Evolutionary conservation across 768 basidiomycete species (phyloP).

Genomic region (Tulasnella calospora): DNA sequence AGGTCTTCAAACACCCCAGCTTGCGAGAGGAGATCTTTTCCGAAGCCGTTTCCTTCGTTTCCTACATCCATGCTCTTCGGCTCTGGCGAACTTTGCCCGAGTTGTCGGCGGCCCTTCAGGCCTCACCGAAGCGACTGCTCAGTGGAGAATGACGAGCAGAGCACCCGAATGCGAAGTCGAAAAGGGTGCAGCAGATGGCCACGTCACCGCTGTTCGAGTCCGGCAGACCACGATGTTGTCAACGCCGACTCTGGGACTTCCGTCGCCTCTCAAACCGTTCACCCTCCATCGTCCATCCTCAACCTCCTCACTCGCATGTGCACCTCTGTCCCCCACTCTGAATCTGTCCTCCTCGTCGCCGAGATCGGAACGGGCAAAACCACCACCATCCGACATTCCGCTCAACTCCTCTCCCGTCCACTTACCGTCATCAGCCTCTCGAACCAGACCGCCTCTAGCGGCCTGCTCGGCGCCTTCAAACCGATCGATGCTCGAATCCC

Average conservation of each 20-base stretch:
- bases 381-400: conserved; percentile 80
- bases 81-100: conserved; percentile 41
- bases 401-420: conserved; percentile 63
- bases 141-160: conserved; percentile 64
- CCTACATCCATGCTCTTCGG: conserved; percentile 31
- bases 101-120: conserved; percentile 59
- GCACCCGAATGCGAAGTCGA: conserved; percentile 64
- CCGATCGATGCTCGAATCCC: conserved; percentile 83
- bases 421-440: conserved; percentile 89
- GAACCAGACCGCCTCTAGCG: conserved; percentile 92
- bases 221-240: conserved; percentile 54
- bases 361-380: conserved; percentile 99
- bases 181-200: conserved; percentile 57
- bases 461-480: conserved; percentile 91
- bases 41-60: conserved; percentile 84
- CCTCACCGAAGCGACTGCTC: conserved; percentile 61
- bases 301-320: conserved; percentile 75
- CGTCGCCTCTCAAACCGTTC: conserved; percentile 54
- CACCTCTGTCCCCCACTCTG: conserved; percentile 61
- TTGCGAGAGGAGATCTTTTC: conserved; percentile 85
- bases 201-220: conserved; percentile 51
- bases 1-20: conserved; percentile 61
- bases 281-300: conserved; percentile 80
- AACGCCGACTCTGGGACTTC: conserved; percentile 38
- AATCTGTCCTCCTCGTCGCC: conserved; percentile 87